Evolutionary conservation across 352 stramenopile genomes (phyloP).

Genomic region (Phytophthora vignae): DNA sequence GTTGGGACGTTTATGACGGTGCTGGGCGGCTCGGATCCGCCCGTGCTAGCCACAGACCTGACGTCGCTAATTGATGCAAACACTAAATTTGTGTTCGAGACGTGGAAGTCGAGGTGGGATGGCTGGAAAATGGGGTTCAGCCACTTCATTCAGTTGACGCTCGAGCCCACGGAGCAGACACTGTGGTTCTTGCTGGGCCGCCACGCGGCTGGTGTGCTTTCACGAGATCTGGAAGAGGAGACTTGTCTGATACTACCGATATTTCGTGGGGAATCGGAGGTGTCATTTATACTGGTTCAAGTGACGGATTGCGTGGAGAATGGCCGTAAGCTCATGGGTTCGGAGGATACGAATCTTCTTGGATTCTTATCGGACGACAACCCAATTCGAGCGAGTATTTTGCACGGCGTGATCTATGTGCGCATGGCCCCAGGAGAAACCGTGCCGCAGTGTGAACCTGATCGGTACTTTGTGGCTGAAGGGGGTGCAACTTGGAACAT

Average conservation of each 20-base stretch:
- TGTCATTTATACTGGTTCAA: slow-evolving; percentile 1
- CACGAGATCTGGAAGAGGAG: slow-evolving; percentile 5
- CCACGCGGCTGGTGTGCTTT: slow-evolving; percentile 29
- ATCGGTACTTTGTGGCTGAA: not conserved
- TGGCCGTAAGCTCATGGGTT: not conserved
- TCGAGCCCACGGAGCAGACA: slow-evolving; percentile 19
- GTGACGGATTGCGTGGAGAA: not conserved
- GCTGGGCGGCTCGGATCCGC: not conserved
- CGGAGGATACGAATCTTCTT: not conserved
- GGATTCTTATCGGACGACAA: not conserved
- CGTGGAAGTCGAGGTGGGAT: slow-evolving; percentile 18
- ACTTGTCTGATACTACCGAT: not conserved
- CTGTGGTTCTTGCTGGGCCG: slow-evolving; percentile 41
- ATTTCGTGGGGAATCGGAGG: not conserved
- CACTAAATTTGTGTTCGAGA: not conserved
- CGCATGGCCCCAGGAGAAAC: not conserved
- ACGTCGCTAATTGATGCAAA: not conserved
- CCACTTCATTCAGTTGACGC: slow-evolving; percentile 38
- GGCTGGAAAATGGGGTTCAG: slow-evolving; percentile 38
- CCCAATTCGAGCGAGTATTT: not conserved
- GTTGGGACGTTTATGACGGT: not conserved
- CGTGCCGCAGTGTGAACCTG: not conserved
- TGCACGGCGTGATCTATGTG: not conserved
- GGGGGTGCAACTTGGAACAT: not conserved
- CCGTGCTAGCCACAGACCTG: not conserved